These are phyloP conservation scores for Haplosporangium sp. DNA, from an alignment of 371 early-diverging fungal species.

Conservation along the genomic window DNA sequence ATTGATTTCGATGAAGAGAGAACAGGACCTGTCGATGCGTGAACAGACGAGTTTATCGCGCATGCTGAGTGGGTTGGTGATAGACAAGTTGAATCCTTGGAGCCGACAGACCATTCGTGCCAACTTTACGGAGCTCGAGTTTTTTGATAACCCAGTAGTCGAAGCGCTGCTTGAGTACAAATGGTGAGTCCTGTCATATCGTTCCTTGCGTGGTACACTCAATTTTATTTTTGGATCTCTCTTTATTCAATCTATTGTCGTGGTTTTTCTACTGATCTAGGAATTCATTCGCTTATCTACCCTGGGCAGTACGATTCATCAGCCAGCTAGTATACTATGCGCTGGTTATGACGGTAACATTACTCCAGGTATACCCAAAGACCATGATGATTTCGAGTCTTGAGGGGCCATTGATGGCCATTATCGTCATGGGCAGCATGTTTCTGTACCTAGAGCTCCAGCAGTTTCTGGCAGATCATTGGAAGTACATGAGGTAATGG, in stretches of 20 bases:
- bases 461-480: conserved; percentile 14
- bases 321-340: conserved; percentile 13
- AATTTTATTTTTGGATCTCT: neutral
- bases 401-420: conserved; percentile 1
- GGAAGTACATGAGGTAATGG: conserved; percentile 15
- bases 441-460: conserved; percentile 24
- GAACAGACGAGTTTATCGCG: neutral
- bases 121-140: conserved; percentile 17
- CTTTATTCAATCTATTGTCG: neutral
- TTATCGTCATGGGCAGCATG: conserved; percentile 6
- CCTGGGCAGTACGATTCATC: conserved; percentile 8
- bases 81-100: conserved; percentile 17
- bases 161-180: conserved; percentile 27
- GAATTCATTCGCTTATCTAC: conserved; percentile 17
- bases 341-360: conserved; percentile 10
- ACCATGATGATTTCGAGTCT: neutral
- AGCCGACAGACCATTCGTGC: conserved; percentile 9
- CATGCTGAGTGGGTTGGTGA: neutral
- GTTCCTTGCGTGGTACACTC: neutral
- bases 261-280: neutral
- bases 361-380: conserved; percentile 17
- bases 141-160: conserved; percentile 26
- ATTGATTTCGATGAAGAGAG: neutral
- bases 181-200: conserved; percentile 5
- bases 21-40: neutral